phyloP scores from a whole-genome alignment of 2,329 filamentous ascomycete species.

The Cladosporium austrohemisphaericum region DNA sequence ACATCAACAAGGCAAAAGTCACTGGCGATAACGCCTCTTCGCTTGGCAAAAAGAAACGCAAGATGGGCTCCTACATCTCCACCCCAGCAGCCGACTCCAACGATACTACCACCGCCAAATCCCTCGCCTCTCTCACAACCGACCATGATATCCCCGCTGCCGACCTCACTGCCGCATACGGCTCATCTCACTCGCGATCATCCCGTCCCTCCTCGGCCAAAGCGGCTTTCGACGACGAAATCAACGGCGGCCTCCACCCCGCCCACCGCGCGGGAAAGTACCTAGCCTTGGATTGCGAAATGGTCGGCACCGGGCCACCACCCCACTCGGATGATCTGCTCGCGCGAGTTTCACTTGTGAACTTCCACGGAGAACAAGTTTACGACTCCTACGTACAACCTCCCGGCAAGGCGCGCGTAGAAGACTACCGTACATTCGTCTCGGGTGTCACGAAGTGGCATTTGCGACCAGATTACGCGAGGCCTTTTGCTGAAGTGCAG shows the following conservation, averaged over 20 bases:
- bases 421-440: constrained; percentile 84
- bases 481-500: constrained; percentile 71
- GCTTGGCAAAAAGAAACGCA: constrained; percentile 26
- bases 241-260: constrained; percentile 43
- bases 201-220: constrained; percentile 55
- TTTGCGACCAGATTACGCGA: constrained; percentile 53
- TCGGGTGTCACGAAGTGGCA: constrained; percentile 75
- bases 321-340: constrained; percentile 68
- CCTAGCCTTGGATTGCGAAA: constrained; percentile 91
- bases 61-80: constrained; percentile 51
- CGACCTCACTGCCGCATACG: constrained; percentile 59
- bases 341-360: constrained; percentile 83
- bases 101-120: constrained; percentile 53
- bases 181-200: constrained; percentile 56
- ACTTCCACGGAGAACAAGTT: constrained; percentile 86
- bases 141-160: constrained; percentile 52
- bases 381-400: constrained; percentile 91
- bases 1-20: constrained; percentile 22
- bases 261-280: constrained; percentile 79
- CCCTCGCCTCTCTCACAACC: constrained; percentile 38
- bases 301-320: constrained; percentile 77
- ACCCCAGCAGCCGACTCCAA: constrained; percentile 18
- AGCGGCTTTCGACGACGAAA: constrained; percentile 42
- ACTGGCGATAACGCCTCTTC: constrained; percentile 6
- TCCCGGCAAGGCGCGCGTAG: constrained; percentile 60